Evolutionary conservation across 345 rosid genomes (phyloP), one percentile per base, ranked within the genome.

Genomic region (Garcia nutans): DNA sequence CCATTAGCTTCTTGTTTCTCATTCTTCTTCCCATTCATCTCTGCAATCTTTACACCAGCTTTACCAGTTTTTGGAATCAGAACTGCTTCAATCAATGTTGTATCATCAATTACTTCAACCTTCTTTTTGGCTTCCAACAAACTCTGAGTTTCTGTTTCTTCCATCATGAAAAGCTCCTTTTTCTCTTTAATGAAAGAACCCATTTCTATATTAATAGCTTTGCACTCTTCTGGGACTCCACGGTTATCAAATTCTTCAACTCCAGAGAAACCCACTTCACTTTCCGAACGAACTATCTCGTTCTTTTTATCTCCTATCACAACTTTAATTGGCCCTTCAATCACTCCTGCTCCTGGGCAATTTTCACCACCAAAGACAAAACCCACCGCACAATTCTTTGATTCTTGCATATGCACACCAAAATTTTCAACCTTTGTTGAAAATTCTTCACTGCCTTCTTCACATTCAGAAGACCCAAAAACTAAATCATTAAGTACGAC

Each of bases 61-160:
- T 81, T 81, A 58, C 77, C 82, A 58, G 58, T 77, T 83, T 78
- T 81, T 28, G 76, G 55, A 54, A 81, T 70, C 10, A 73, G 60
- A 76, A 87, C 68, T 9, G 89, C 82, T 74, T 82, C 87, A 79
- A 91, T 80, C 87, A 92, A 67, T 3, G 90, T 94, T 17, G 91
- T 91, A 77, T 94, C 94, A 81, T 94, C 97, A 71, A 91, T 82
- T 33, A 93, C 79, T 76, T 90, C 85, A 73, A 90, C 71, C 76
- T 84, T 87, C 81, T 87, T 94, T 79, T 87, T 91, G 12, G 83
- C 85, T 61, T 92, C 92, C 85, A 92, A 81, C 11, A 86, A 66
- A 68, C 62, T 74, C 59, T 84, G 84, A 50, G 24, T 70, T 59
- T 80, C 80, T 23, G 54, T 68, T 33, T 74, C 80, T 57, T 84